A percentile compares a stretch with the other conserved stretches of the same genome.
Evolutionary conservation across 441 rosid species (phyloP).

Genomic region (Raphanus hybrid): DNA sequence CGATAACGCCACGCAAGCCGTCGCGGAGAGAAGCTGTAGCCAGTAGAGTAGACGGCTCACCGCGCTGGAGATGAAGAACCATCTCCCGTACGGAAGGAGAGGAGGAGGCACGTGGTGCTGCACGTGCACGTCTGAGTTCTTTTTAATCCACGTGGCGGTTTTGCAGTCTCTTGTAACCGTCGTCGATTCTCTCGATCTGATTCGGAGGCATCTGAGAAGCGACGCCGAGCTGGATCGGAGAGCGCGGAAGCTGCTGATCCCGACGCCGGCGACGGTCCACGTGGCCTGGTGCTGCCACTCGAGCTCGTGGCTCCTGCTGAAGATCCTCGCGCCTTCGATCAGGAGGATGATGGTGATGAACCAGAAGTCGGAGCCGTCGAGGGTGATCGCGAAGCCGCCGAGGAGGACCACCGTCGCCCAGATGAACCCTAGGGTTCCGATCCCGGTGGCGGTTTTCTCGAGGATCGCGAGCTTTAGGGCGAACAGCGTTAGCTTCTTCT

Average conservation of each 20-base stretch:
- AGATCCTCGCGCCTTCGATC: constrained; percentile 86
- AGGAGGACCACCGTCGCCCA: constrained; percentile 98
- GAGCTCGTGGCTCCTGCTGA: constrained; percentile 92
- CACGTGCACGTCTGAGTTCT: constrained; percentile 57
- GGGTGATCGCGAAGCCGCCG: constrained; percentile 88
- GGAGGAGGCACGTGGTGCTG: constrained; percentile 71
- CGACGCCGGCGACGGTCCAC: constrained; percentile 82
- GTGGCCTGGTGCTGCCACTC: constrained; percentile 97
- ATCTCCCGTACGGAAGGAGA: constrained; percentile 70
- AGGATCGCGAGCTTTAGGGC: constrained; percentile 84
- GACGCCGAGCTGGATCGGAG: constrained; percentile 54
- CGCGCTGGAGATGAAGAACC: constrained; percentile 72
- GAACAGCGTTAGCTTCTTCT: constrained; percentile 81
- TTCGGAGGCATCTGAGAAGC: constrained; percentile 23
- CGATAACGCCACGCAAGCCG: constrained; percentile 54
- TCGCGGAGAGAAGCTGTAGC: constrained; percentile 91
- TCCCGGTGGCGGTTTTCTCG: constrained; percentile 86
- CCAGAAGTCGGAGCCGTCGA: constrained; percentile 91
- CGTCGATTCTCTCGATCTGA: neutral
- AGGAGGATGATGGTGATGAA: constrained; percentile 77
- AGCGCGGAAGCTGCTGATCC: constrained; percentile 74
- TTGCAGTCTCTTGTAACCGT: neutral
- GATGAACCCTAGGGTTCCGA: constrained; percentile 89
- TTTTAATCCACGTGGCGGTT: neutral
- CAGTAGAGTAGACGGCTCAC: constrained; percentile 78